Conservation (phyloP, 2,329 filamentous ascomycete species). For the Aspergillus intermedius region DNA sequence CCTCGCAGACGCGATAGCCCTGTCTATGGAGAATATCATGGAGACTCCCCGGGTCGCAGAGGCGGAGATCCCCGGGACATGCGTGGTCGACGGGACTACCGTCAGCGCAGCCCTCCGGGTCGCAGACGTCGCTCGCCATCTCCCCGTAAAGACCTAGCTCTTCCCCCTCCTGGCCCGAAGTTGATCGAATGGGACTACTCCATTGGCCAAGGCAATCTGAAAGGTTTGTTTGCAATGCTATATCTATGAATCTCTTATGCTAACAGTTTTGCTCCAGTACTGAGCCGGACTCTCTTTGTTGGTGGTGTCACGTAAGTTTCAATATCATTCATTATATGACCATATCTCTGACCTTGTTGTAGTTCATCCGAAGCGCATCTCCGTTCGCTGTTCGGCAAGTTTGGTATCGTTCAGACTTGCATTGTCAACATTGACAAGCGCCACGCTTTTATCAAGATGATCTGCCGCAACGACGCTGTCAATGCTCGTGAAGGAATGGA, state of each 20-base stretch:
- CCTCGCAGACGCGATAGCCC: conserved; percentile 60
- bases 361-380: conserved; percentile 76
- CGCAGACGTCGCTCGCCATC: conserved; percentile 61
- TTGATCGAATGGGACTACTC: conserved; percentile 72
- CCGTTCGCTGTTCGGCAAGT: conserved; percentile 70
- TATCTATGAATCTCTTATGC: conserved; percentile 2
- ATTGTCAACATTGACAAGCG: conserved; percentile 98
- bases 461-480: conserved; percentile 77
- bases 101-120: conserved; percentile 75
- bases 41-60: conserved; percentile 58
- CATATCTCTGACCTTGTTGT: conserved; percentile 13
- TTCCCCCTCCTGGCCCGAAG: conserved; percentile 55
- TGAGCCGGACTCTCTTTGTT: conserved; percentile 92
- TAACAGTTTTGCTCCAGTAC: conserved; percentile 47
- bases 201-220: conserved; percentile 72
- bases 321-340: neutral
- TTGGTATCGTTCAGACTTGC: conserved; percentile 87
- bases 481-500: conserved; percentile 84
- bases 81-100: conserved; percentile 60
- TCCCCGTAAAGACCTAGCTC: conserved; percentile 40
- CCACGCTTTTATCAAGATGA: conserved; percentile 98
- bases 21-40: conserved; percentile 67
- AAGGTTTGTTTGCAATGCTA: conserved; percentile 43
- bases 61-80: conserved; percentile 50
- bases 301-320: conserved; percentile 78